Percentiles rank a stretch among this genome's conserved stretches.
These are phyloP conservation scores for Blastocladiella emersonii DNA, from an alignment of 371 early-diverging fungal species.

Conservation along the genomic window DNA sequence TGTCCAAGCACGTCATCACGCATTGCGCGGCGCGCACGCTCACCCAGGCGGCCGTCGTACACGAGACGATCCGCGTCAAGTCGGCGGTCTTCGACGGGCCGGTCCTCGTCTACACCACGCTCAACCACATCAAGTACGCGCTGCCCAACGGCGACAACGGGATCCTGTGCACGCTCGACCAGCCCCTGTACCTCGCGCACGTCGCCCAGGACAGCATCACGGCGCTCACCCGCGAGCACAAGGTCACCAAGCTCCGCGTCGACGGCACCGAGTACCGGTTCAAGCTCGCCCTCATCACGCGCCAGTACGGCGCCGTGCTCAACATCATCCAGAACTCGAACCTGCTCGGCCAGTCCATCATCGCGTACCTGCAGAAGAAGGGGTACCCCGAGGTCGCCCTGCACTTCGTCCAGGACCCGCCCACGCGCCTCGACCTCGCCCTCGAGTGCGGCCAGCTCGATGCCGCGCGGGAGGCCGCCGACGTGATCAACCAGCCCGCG, in stretches of 20 bases:
- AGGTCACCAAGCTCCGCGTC: constrained; percentile 65
- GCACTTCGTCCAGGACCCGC: constrained; percentile 91
- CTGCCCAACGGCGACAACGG: constrained; percentile 89
- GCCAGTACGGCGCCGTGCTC: constrained; percentile 81
- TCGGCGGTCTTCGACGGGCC: constrained; percentile 89
- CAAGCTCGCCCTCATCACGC: constrained; percentile 81
- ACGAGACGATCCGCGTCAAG: constrained; percentile 95
- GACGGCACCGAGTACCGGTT: constrained; percentile 97
- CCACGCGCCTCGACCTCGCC: constrained; percentile 90
- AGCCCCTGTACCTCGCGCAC: constrained; percentile 78
- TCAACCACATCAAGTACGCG: constrained; percentile 98
- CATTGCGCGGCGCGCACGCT: constrained; percentile 32
- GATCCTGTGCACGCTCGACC: constrained; percentile 88
- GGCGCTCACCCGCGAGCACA: constrained; percentile 77
- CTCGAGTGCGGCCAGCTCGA: constrained; percentile 90
- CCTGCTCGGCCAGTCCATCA: constrained; percentile 94
- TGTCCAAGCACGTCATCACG: constrained; percentile 64
- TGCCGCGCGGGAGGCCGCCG: constrained; percentile 82
- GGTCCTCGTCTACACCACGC: constrained; percentile 90
- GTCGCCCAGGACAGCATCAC: constrained; percentile 69
- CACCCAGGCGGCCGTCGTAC: constrained; percentile 67
- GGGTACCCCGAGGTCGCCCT: constrained; percentile 95
- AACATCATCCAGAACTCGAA: constrained; percentile 88
- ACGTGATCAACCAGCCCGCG: constrained; percentile 66
- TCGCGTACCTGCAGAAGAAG: constrained; percentile 95